Evolutionary conservation across 352 stramenopile genomes (phyloP).

Genomic region (Globisporangium orthogonon): DNA sequence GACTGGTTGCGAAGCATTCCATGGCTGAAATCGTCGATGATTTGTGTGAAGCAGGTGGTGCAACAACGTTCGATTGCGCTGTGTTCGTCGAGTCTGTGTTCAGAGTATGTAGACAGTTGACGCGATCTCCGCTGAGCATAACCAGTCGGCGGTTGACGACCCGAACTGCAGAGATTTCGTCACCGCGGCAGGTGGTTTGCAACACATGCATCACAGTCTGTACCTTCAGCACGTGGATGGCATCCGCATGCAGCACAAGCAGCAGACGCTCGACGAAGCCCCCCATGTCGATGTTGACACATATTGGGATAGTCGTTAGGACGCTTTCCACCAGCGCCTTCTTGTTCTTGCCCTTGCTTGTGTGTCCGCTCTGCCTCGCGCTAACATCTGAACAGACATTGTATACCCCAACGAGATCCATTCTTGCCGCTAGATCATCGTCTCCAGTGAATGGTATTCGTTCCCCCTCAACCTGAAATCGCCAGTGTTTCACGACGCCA

Average conservation of each 20-base stretch:
- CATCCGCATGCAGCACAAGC: constrained; percentile 36
- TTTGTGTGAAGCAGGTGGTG: constrained; percentile 2
- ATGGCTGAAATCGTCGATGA: constrained; percentile 15
- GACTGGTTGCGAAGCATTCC: constrained; percentile 5
- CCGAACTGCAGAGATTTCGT: constrained; percentile 19
- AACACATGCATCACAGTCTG: constrained; percentile 35
- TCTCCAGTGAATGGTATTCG: background rate
- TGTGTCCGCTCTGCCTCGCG: constrained; percentile 10
- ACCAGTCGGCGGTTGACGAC: constrained; percentile 11
- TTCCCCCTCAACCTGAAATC: constrained; percentile 9
- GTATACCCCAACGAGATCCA: constrained; percentile 27
- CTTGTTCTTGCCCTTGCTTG: constrained; percentile 1
- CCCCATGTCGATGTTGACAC: constrained; percentile 44
- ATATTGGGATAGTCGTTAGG: constrained; percentile 20
- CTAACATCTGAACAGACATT: background rate
- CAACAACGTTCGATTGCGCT: background rate
- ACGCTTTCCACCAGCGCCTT: constrained; percentile 14
- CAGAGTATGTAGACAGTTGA: constrained; percentile 4
- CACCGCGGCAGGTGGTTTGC: constrained; percentile 7
- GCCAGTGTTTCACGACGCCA: constrained; percentile 36
- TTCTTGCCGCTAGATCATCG: constrained; percentile 11
- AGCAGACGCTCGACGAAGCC: constrained; percentile 43
- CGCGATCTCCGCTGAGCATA: constrained; percentile 5
- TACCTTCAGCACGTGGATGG: constrained; percentile 69
- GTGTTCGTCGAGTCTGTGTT: background rate